Evolutionary conservation across 768 basidiomycete species (phyloP).

Genomic region (Russula compacta): DNA sequence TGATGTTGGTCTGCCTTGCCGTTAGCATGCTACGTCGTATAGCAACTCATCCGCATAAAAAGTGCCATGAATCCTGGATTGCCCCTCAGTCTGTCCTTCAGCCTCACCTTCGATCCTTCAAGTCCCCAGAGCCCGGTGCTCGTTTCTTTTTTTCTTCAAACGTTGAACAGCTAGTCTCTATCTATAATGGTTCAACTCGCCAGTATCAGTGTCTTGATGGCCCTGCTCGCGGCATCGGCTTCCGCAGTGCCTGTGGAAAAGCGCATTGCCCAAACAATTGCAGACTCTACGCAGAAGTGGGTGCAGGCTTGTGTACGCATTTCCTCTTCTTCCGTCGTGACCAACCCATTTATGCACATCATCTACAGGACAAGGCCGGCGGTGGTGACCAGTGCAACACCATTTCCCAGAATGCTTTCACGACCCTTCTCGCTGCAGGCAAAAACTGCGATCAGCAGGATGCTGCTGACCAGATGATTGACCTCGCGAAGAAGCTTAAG

Average conservation of each 20-base stretch:
- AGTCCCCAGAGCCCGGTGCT: conserved; percentile 9
- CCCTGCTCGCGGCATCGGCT: not conserved
- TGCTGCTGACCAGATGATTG: conserved; percentile 41
- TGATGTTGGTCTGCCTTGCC: too few species aligned
- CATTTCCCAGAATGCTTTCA: conserved; percentile 44
- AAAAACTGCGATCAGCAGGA: conserved; percentile 37
- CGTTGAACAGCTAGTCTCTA: not conserved
- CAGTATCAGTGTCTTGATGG: not conserved
- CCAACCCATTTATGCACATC: not conserved
- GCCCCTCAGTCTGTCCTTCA: too few species aligned
- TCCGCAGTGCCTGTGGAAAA: conserved; percentile 30
- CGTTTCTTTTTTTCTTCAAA: not conserved
- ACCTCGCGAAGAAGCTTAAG: conserved; percentile 38
- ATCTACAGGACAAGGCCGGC: conserved; percentile 40
- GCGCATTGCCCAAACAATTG: conserved; percentile 42
- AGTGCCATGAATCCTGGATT: not conserved
- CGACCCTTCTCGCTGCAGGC: conserved; percentile 46
- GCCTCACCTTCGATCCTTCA: too few species aligned
- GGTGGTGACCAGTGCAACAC: conserved; percentile 49
- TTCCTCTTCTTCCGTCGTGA: not conserved
- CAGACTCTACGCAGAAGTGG: conserved; percentile 41
- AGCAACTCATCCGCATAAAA: not conserved
- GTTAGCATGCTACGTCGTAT: too few species aligned
- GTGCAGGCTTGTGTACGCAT: conserved; percentile 43
- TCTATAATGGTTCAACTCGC: conserved; percentile 5